Percentiles rank a stretch among this genome's conserved stretches.
Evolutionary conservation across 78 protist genomes (phyloP).

Genomic region (Carpediemonas membranifera): DNA sequence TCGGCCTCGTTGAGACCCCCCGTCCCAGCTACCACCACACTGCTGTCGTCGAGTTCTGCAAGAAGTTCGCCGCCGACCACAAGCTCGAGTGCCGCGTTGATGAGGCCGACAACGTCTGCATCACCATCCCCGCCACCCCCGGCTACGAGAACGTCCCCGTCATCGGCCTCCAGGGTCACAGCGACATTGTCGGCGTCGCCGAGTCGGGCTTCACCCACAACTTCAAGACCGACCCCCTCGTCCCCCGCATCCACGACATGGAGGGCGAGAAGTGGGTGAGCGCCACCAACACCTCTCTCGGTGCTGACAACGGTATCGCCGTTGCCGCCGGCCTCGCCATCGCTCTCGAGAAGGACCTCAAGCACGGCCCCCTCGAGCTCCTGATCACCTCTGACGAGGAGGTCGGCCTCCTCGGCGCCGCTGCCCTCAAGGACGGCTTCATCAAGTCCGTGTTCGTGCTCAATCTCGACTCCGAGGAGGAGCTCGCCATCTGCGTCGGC

Average conservation of each 20-base stretch:
- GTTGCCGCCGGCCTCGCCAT: constrained; percentile 14
- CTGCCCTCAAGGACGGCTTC: neutral
- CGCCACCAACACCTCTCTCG: constrained; percentile 32
- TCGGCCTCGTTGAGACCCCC: neutral
- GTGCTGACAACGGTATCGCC: constrained; percentile 27
- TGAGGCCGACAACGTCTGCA: constrained; percentile 2
- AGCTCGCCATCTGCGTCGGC: constrained; percentile 11
- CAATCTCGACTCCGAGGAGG: constrained; percentile 40
- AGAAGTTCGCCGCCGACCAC: neutral
- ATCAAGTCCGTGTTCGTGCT: neutral
- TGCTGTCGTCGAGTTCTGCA: too few relatives aligned
- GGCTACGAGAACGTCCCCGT: neutral
- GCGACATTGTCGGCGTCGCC: constrained; percentile 19
- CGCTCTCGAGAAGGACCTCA: neutral
- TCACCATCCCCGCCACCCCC: neutral
- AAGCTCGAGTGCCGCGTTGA: constrained; percentile 4
- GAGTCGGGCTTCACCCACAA: neutral
- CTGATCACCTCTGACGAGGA: constrained; percentile 36
- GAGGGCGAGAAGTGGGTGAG: neutral
- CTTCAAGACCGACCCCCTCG: constrained; percentile 13
- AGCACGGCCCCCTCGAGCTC: constrained; percentile 14
- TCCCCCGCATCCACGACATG: constrained; percentile 6
- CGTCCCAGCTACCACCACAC: neutral
- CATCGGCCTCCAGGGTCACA: constrained; percentile 12
- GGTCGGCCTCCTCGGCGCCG: constrained; percentile 22